Evolutionary conservation across 352 stramenopile species (phyloP), one percentile per base, ranked within the genome.

Genomic region (Blastocystis sp.): DNA sequence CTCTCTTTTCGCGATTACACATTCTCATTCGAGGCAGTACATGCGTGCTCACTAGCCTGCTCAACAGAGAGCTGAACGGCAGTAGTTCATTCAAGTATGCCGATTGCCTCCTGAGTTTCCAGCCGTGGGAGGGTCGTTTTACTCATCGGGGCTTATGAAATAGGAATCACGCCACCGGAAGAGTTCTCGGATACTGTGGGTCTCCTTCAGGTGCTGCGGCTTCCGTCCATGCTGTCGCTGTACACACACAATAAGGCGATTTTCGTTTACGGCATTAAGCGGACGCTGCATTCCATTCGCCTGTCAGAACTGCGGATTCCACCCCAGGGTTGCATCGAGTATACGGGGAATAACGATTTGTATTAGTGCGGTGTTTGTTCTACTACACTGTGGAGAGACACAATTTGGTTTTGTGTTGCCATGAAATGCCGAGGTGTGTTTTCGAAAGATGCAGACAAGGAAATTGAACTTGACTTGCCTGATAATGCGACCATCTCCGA

Each of bases 251-350:
- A 62, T 6, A 84, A 69, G 34, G 43, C 34, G 4, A 84, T 84
- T 54, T 84, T 84, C 40, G 66, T 84, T 40, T 84, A 84, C 48
- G 74, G 74, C 17, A 52, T 84, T 14, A 84, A 84, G 54, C 54
- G 74, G 1, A 68, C 74, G 4, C n/a, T 52, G 40, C 74, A 84
- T 19, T 84, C 74, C 6, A 42, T 84, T 1, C 74, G 38, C 6
- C 54, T 84, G 6, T 84, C 74, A 2, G 74, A 84, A 70, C 74
- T 84, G 28, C 74, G 74, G 9, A 84, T 84, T 28, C 74, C 74
- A 19, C 74, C 74, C 4, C n/a, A 68, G 28, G 74, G 74, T 21
- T 76, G 66, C 38, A n/a, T 28, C n/a, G 66, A 57, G 38, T 76
- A 76, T 48, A 59, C 66, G 42, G 54, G 38, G 34, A 48, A 3